Percentiles rank a stretch among this genome's conserved stretches.
phyloP scores from a whole-genome alignment of 352 stramenopile species.

The Phytophthora palmivora region DNA sequence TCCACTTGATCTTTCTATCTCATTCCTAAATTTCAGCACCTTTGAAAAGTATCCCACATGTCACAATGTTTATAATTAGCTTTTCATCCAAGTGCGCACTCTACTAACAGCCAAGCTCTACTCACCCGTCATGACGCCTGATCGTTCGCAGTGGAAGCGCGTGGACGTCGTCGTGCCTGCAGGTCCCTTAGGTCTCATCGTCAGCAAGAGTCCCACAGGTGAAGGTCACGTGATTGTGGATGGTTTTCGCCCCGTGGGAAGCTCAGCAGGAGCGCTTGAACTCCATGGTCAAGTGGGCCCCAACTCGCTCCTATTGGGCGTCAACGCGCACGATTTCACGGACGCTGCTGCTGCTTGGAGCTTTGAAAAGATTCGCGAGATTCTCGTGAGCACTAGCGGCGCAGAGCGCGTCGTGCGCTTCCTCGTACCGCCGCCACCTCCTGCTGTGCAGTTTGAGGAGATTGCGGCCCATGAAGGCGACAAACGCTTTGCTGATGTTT shows the following conservation, averaged over 20 bases:
- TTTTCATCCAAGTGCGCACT: not conserved
- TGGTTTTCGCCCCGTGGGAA: conserved; percentile 68
- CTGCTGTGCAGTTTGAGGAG: conserved; percentile 44
- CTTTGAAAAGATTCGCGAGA: conserved; percentile 77
- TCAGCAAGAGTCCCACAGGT: conserved; percentile 57
- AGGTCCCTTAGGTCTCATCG: conserved; percentile 77
- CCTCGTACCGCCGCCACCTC: conserved; percentile 54
- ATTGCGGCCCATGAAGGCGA: conserved; percentile 28
- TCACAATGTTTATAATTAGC: not conserved
- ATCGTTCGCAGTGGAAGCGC: conserved; percentile 45
- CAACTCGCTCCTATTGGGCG: conserved; percentile 64
- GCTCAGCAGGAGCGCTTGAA: conserved; percentile 56
- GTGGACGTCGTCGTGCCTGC: conserved; percentile 75
- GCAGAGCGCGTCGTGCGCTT: conserved; percentile 70
- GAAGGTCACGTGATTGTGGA: conserved; percentile 72
- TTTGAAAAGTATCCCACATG: not conserved
- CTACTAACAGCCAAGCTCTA: not conserved
- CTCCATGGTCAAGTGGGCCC: conserved; percentile 43
- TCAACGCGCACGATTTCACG: conserved; percentile 79
- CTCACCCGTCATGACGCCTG: conserved; percentile 9
- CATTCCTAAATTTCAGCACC: too few species aligned
- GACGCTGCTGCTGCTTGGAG: conserved; percentile 38
- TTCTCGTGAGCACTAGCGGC: conserved; percentile 70
- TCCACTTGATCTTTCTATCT: too few species aligned
- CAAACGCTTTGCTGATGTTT: conserved; percentile 68